phyloP scores from a whole-genome alignment of 2,329 filamentous ascomycete genomes.

The Pseudovirgaria hyperparasitica region DNA sequence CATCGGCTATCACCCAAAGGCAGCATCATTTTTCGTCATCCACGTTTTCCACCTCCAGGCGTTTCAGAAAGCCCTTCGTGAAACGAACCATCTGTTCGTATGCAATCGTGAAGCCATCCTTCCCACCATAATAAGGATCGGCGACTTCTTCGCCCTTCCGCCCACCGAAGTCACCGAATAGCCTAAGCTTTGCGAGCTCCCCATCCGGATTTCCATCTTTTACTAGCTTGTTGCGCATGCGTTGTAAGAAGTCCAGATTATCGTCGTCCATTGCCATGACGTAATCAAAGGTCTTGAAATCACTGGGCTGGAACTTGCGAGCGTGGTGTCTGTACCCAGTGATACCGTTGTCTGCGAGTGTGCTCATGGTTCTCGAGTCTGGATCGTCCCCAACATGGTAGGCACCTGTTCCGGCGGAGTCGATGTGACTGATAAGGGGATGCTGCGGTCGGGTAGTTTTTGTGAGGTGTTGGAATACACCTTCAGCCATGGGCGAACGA shows the following conservation, averaged over 20 bases:
- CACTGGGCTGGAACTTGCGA: slow-evolving; percentile 55
- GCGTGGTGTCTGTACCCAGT: slow-evolving; percentile 64
- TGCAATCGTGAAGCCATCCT: slow-evolving; percentile 69
- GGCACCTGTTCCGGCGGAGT: slow-evolving; percentile 81
- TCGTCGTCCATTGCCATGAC: slow-evolving; percentile 87
- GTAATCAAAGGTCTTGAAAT: slow-evolving; percentile 83
- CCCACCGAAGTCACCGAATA: slow-evolving; percentile 75
- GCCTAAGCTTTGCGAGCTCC: slow-evolving; percentile 46
- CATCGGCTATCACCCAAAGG: too few species aligned
- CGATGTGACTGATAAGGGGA: slow-evolving; percentile 52
- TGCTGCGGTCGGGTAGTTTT: slow-evolving; percentile 33
- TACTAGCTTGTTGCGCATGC: slow-evolving; percentile 42
- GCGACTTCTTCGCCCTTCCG: slow-evolving; percentile 52
- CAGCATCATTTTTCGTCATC: slow-evolving; percentile 3
- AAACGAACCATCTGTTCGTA: slow-evolving; percentile 75
- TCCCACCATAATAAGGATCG: slow-evolving; percentile 89
- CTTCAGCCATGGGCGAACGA: slow-evolving; percentile 89
- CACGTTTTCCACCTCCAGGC: slow-evolving; percentile 38
- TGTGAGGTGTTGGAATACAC: slow-evolving; percentile 65
- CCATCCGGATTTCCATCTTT: slow-evolving; percentile 22
- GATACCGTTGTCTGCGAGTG: slow-evolving; percentile 62
- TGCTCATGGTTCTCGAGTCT: slow-evolving; percentile 73
- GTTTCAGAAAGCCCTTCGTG: slow-evolving; percentile 59
- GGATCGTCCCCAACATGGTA: slow-evolving; percentile 71
- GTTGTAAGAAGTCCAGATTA: slow-evolving; percentile 61